Percentiles rank a stretch among this genome's conserved stretches.
phyloP scores from a whole-genome alignment of 2,329 filamentous ascomycete species.

The Leptographium lundbergii region DNA sequence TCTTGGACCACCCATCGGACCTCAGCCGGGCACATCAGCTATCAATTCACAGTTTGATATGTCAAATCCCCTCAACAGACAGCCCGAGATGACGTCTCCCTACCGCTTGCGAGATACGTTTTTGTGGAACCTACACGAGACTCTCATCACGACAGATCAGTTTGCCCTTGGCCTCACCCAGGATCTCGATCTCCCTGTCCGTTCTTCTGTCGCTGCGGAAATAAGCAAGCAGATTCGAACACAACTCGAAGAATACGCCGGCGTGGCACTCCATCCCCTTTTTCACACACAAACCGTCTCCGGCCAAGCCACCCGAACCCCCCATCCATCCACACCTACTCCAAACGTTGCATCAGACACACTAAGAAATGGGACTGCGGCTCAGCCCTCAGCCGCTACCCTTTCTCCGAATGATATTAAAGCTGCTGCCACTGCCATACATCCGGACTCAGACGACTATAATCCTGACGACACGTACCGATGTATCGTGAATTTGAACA shows the following conservation, averaged over 20 bases:
- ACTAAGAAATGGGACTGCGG: slow-evolving; percentile 16
- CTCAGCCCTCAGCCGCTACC: neutral
- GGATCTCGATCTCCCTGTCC: slow-evolving; percentile 80
- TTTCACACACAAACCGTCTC: slow-evolving; percentile 51
- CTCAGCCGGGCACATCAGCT: slow-evolving; percentile 34
- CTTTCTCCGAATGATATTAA: slow-evolving; percentile 31
- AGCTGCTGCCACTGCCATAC: slow-evolving; percentile 54
- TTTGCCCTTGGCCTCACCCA: slow-evolving; percentile 87
- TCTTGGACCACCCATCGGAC: slow-evolving; percentile 12
- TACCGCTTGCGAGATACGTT: slow-evolving; percentile 93
- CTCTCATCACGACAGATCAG: slow-evolving; percentile 84
- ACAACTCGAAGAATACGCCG: slow-evolving; percentile 91
- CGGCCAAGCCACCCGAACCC: neutral
- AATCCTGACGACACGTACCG: slow-evolving; percentile 93
- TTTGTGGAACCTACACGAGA: slow-evolving; percentile 94
- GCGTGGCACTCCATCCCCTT: slow-evolving; percentile 82
- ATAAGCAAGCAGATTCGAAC: slow-evolving; percentile 92
- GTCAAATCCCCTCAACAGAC: slow-evolving; percentile 63
- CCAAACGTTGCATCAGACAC: slow-evolving; percentile 18
- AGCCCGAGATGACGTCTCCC: slow-evolving; percentile 66
- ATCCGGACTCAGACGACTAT: slow-evolving; percentile 56
- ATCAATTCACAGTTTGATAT: slow-evolving; percentile 54
- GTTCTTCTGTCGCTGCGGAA: slow-evolving; percentile 54
- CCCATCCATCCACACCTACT: neutral
- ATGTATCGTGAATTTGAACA: slow-evolving; percentile 80